Percentiles rank a stretch among this genome's conserved stretches.
Evolutionary conservation across 225 moss, liverwort and hornwort genomes (phyloP).

Genomic region (Physcomitrellopsis africana): DNA sequence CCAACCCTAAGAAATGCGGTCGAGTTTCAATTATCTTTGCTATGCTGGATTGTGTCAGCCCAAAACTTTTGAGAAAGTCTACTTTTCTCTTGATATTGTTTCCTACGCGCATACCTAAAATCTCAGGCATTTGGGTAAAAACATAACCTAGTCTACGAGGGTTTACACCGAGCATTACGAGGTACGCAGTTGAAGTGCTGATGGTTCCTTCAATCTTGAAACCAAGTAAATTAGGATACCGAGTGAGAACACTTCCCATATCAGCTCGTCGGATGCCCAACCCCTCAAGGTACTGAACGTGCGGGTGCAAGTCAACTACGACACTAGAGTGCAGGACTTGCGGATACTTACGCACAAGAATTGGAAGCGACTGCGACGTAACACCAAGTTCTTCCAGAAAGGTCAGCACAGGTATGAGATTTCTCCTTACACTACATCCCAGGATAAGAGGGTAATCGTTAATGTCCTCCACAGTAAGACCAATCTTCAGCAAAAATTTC

Average conservation of each 20-base stretch:
- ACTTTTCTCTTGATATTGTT: constrained; percentile 62
- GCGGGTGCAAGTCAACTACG: constrained; percentile 70
- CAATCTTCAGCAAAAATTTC: constrained; percentile 68
- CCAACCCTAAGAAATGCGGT: constrained; percentile 64
- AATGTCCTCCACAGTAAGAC: constrained; percentile 62
- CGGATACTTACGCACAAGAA: constrained; percentile 71
- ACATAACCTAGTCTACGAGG: constrained; percentile 37
- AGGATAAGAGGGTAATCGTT: constrained; percentile 74
- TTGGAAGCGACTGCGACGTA: constrained; percentile 57
- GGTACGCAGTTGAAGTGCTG: constrained; percentile 73
- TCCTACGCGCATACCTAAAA: constrained; percentile 49
- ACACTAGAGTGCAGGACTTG: constrained; percentile 75
- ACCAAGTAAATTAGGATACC: constrained; percentile 72
- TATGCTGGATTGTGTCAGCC: constrained; percentile 57
- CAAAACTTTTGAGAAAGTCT: constrained; percentile 63
- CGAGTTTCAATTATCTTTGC: constrained; percentile 69
- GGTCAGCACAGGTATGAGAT: constrained; percentile 70
- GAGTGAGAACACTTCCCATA: constrained; percentile 66
- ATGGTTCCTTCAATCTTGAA: constrained; percentile 90
- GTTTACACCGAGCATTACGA: constrained; percentile 50
- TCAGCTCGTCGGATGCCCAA: constrained; percentile 65
- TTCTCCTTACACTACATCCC: constrained; percentile 83
- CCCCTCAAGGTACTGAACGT: constrained; percentile 63
- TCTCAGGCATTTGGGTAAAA: constrained; percentile 41
- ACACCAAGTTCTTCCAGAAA: constrained; percentile 73